These are phyloP conservation scores for Penicillium nordicum DNA, from an alignment of 2,329 filamentous ascomycete genomes.

Conservation along the genomic window DNA sequence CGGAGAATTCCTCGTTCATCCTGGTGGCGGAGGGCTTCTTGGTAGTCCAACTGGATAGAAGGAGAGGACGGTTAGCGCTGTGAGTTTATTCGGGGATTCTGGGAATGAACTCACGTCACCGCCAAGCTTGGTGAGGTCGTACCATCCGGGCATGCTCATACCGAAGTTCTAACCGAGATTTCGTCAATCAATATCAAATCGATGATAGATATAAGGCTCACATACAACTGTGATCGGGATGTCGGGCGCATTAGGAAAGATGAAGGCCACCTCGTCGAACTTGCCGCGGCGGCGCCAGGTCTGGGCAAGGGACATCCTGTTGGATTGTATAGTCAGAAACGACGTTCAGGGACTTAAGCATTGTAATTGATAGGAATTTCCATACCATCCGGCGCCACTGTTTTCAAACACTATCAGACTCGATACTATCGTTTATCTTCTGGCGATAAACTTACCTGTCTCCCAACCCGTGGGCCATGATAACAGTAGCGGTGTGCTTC, in stretches of 20 bases:
- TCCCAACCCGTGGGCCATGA: conserved; percentile 88
- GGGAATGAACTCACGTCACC: conserved; percentile 33
- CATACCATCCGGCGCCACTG: conserved; percentile 50
- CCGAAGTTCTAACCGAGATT: conserved; percentile 60
- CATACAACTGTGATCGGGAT: conserved; percentile 81
- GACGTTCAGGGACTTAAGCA: not conserved
- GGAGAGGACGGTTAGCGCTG: not conserved
- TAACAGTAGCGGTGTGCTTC: conserved; percentile 89
- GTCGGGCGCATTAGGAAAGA: conserved; percentile 83
- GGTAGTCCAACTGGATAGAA: conserved; percentile 37
- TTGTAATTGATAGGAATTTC: not conserved
- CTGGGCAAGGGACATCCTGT: conserved; percentile 71
- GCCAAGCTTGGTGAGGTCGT: conserved; percentile 48
- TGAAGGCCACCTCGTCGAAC: conserved; percentile 87
- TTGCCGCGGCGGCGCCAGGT: conserved; percentile 77
- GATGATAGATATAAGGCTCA: conserved; percentile 6
- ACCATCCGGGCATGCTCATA: conserved; percentile 72
- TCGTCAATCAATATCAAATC: not conserved
- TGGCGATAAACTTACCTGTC: conserved; percentile 59
- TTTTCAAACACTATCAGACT: conserved; percentile 4
- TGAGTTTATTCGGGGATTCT: not conserved
- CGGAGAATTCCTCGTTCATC: conserved; percentile 67
- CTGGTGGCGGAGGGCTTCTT: conserved; percentile 41
- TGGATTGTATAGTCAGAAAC: not conserved
- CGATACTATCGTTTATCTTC: not conserved